Evolutionary conservation across 1,139 yeast species (phyloP).

Genomic region (Debaryomyces psychrophilus): DNA sequence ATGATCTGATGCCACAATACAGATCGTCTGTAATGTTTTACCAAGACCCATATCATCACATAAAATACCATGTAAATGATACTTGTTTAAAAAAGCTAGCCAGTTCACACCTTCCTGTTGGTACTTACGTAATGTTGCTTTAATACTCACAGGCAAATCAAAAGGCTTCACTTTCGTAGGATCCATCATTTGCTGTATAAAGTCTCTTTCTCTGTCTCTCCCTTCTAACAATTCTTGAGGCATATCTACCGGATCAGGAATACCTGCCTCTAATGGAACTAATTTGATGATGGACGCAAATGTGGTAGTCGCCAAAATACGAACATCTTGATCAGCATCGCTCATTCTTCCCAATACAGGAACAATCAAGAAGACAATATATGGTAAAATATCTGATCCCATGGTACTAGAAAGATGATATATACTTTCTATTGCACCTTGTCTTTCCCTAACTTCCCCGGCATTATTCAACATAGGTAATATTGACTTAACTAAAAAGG

Average conservation of each 20-base stretch:
- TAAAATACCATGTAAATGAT: constrained; percentile 92
- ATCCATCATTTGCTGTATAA: constrained; percentile 97
- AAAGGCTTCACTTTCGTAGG: constrained; percentile 90
- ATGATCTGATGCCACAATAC: constrained; percentile 96
- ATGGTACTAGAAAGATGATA: constrained; percentile 82
- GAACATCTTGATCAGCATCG: constrained; percentile 87
- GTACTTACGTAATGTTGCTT: constrained; percentile 90
- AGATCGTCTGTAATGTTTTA: constrained; percentile 93
- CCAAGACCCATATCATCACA: constrained; percentile 99
- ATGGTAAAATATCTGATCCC: constrained; percentile 91
- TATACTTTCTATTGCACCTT: constrained; percentile 91
- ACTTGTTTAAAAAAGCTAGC: constrained; percentile 93
- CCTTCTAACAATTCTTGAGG: constrained; percentile 83
- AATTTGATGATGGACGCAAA: constrained; percentile 95
- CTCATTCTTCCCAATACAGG: constrained; percentile 98
- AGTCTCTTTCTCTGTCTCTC: constrained; percentile 91
- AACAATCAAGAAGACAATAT: constrained; percentile 91
- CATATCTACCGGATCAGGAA: constrained; percentile 93
- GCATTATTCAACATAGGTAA: constrained; percentile 84
- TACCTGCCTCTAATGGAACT: constrained; percentile 97
- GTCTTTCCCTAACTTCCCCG: constrained; percentile 74
- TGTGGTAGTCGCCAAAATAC: constrained; percentile 90
- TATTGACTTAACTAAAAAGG: constrained; percentile 74
- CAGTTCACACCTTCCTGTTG: constrained; percentile 99
- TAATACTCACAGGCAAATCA: constrained; percentile 85